Evolutionary conservation across 306 rosid species (phyloP).

Genomic region (Citrullus mucosospermus): DNA sequence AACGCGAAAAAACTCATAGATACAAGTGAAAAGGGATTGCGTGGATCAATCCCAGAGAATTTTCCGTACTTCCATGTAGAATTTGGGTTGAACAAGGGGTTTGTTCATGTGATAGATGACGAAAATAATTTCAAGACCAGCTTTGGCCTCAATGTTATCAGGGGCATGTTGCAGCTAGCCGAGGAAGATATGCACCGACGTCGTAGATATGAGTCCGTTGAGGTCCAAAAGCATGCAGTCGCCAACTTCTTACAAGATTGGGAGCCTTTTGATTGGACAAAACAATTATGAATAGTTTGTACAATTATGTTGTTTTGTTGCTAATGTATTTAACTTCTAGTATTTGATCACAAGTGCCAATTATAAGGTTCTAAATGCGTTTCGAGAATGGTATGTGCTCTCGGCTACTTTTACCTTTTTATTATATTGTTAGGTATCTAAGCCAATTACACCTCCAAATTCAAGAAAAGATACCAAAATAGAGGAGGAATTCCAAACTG

Average conservation of each 20-base stretch:
- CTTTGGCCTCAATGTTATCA: conserved; percentile 64
- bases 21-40: conserved; percentile 64
- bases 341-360: not conserved
- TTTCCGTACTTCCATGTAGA: conserved; percentile 83
- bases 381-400: not conserved
- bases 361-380: not conserved
- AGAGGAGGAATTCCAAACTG: too few relatives aligned
- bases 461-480: too few relatives aligned
- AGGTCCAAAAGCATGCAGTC: conserved; percentile 66
- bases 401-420: not conserved
- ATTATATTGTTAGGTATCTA: too few relatives aligned
- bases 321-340: not conserved
- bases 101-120: conserved; percentile 82
- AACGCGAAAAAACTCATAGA: conserved; percentile 77
- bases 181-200: conserved; percentile 83
- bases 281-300: conserved; percentile 6
- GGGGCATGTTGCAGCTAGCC: conserved; percentile 65
- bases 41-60: conserved; percentile 64
- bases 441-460: too few relatives aligned
- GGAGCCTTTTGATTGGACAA: conserved; percentile 79
- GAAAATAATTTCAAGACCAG: conserved; percentile 53
- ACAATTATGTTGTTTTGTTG: not conserved
- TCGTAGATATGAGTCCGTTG: conserved; percentile 30
- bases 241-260: conserved; percentile 44
- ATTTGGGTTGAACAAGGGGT: conserved; percentile 63